A percentile compares a stretch with the other conserved stretches of the same genome.
Evolutionary conservation across 2,329 filamentous ascomycete species (phyloP).

Genomic region (Fusarium continuum): DNA sequence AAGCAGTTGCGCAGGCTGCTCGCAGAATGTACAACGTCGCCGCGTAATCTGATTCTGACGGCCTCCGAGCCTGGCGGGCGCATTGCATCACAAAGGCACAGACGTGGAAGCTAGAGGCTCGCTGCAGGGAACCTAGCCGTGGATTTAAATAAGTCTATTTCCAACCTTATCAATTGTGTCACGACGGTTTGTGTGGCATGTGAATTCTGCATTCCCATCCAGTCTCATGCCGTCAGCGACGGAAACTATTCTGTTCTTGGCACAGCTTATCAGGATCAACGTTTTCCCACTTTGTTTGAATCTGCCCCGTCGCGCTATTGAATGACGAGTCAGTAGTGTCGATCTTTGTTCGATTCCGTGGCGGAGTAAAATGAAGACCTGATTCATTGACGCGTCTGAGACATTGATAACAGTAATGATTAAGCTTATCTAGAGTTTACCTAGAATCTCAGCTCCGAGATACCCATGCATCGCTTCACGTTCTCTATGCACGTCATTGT

Average conservation of each 20-base stretch:
- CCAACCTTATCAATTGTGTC: conserved; percentile 38
- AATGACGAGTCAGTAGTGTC: conserved; percentile 23
- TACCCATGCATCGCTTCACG: not conserved
- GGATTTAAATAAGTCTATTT: conserved; percentile 29
- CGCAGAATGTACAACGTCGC: conserved; percentile 32
- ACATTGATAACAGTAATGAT: conserved; percentile 29
- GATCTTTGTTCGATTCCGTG: conserved; percentile 29
- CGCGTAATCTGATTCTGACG: conserved; percentile 35
- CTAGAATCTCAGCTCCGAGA: not conserved
- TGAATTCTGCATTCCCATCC: not conserved
- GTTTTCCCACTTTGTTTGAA: conserved; percentile 5
- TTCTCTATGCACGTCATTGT: not conserved
- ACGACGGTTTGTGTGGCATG: conserved; percentile 10
- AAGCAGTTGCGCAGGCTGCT: not conserved
- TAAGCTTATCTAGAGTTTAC: conserved; percentile 33
- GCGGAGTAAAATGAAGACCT: conserved; percentile 1
- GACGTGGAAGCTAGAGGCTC: conserved; percentile 22
- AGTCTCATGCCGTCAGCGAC: conserved; percentile 9
- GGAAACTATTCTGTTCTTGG: not conserved
- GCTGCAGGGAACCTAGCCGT: conserved; percentile 14
- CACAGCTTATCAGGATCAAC: conserved; percentile 32
- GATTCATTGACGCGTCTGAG: conserved; percentile 34
- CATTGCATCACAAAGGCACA: conserved; percentile 2
- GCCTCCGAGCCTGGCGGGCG: conserved; percentile 5
- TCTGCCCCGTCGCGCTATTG: not conserved